Evolutionary conservation across 441 rosid species (phyloP).

Genomic region (Populus hybrid): DNA sequence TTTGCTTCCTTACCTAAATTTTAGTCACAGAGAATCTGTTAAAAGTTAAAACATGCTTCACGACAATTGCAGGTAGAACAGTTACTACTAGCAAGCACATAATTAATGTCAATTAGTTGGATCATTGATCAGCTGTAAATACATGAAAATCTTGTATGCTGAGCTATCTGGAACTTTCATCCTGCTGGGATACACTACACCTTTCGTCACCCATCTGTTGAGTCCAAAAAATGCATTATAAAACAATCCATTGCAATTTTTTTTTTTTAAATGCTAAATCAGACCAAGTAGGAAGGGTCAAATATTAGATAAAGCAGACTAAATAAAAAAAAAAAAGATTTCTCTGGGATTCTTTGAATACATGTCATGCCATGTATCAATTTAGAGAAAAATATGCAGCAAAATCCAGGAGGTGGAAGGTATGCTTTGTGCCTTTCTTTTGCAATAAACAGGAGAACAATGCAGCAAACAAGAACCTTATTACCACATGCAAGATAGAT

Average conservation of each 20-base stretch:
- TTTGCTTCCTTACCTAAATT: background rate
- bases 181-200: background rate
- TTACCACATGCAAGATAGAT: background rate
- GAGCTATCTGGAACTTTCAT: conserved; percentile 3
- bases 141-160: background rate
- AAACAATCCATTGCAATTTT: background rate
- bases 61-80: background rate
- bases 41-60: conserved; percentile 5
- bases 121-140: background rate
- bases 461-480: background rate
- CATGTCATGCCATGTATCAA: background rate
- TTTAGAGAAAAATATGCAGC: background rate
- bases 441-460: no score
- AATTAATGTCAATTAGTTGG: background rate
- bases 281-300: no score
- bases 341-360: background rate
- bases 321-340: background rate
- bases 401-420: background rate
- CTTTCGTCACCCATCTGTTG: conserved; percentile 17
- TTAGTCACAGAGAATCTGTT: background rate
- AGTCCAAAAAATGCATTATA: background rate
- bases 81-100: conserved; percentile 10
- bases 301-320: no score
- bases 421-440: no score
- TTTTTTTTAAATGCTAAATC: background rate